Evolutionary conservation across 495 filamentous ascomycete species (phyloP).

Genomic region (Evernia prunastri): DNA sequence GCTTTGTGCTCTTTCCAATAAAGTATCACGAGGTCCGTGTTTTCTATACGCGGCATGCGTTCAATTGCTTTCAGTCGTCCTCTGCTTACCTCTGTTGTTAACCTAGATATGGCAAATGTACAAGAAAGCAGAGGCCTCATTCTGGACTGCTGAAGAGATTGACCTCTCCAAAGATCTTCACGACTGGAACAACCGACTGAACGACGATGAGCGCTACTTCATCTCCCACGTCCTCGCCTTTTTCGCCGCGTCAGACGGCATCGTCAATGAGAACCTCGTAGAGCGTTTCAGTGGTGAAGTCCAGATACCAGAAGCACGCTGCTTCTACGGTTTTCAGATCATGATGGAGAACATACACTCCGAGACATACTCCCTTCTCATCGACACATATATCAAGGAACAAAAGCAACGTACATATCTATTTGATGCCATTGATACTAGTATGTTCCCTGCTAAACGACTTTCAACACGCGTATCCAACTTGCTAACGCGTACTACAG

Average conservation of each 20-base stretch:
- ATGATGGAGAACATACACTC: conserved; percentile 99
- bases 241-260: conserved; percentile 98
- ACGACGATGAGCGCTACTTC: conserved; percentile 96
- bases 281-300: conserved; percentile 98
- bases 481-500: conserved; percentile 40
- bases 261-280: conserved; percentile 98
- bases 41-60: conserved; percentile 57
- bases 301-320: conserved; percentile 94
- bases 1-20: conserved; percentile 97
- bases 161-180: conserved; percentile 97
- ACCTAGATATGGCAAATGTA: conserved; percentile 99
- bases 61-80: conserved; percentile 47
- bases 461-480: conserved; percentile 4
- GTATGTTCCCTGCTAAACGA: conserved; percentile 39
- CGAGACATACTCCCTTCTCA: conserved; percentile 97
- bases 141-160: conserved; percentile 99
- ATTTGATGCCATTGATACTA: conserved; percentile 98
- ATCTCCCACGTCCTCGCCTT: conserved; percentile 97
- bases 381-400: conserved; percentile 99
- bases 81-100: conserved; percentile 22
- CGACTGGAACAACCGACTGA: conserved; percentile 97
- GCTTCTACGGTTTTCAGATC: conserved; percentile 99
- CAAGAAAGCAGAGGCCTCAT: conserved; percentile 99
- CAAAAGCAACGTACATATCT: conserved; percentile 90
- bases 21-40: conserved; percentile 96